Evolutionary conservation across 805 yeast species (phyloP), one percentile per base, ranked within the genome.

Genomic region (Lachancea fermentati): DNA sequence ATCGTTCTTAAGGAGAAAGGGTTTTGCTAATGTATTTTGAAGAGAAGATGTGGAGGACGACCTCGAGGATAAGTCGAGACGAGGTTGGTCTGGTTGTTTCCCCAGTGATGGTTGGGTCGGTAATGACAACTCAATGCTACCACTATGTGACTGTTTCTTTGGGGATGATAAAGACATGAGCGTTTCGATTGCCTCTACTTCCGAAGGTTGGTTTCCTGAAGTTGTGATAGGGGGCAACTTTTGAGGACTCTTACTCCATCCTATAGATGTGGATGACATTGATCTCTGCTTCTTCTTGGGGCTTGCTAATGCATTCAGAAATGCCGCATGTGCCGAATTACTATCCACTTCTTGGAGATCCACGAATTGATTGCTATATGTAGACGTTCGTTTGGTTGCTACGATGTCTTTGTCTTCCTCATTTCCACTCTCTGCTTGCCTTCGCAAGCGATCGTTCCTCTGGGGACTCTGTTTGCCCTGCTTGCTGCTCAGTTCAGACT

Each of bases 151-250:
- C 5, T 55, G 34, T 24, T 55, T 51, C 32, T 54, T 57, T 4
- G 69, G 68, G 1, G 68, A 63, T 5, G 71, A 57, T 16, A 67
- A 48, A 1, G 71, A 65, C 70, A 67, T 67, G 14, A 67, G 46
- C 3, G 69, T 66, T 33, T 65, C 68, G 3, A 67, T 59, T 1
- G 70, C 72, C 39, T 65, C 70, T 3, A 60, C 69, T 43, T 67
- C 69, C 3, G 64, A 58, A 4, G 58, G 58, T 15, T 42, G 46
- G 15, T 43, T 52, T 8, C 26, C 30, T 8, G 31, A 15, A 12
- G 22, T 24, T 5, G 30, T 26, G 8, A 17, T 22, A 8, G 38
- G 34, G 8, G 35, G 26, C 3, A 22, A 22, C 18, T 39, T 33
- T n/a, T 24, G 13, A 5, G 42, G 34, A 22, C 38, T 34, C 4